These are phyloP conservation scores for Ophiostoma ips DNA, from an alignment of 2,329 filamentous ascomycete genomes.

Conservation along the genomic window DNA sequence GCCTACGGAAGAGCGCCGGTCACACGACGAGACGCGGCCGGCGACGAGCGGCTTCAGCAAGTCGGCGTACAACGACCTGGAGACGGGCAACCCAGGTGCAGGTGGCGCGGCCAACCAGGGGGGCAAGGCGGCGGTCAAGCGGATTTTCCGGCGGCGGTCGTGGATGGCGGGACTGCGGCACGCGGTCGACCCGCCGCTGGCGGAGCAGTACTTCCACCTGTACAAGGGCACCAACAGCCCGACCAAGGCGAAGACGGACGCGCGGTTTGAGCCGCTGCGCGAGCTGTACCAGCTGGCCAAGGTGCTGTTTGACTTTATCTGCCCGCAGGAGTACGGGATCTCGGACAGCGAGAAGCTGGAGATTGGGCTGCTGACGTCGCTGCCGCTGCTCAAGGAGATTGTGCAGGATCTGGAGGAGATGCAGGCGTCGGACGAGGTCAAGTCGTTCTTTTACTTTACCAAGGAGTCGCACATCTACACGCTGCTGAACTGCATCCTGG, in stretches of 20 bases:
- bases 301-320: constrained; percentile 94
- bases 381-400: constrained; percentile 90
- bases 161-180: constrained; percentile 41
- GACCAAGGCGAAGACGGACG: constrained; percentile 68
- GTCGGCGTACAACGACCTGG: not conserved
- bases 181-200: constrained; percentile 38
- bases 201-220: constrained; percentile 76
- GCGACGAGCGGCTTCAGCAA: constrained; percentile 4
- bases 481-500: constrained; percentile 90
- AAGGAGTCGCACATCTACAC: constrained; percentile 99
- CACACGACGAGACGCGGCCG: constrained; percentile 6
- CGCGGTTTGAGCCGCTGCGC: constrained; percentile 71
- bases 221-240: constrained; percentile 59
- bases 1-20: constrained; percentile 7
- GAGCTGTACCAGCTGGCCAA: constrained; percentile 91
- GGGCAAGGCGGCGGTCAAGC: constrained; percentile 26
- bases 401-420: constrained; percentile 95
- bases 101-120: not conserved
- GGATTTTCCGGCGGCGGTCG: constrained; percentile 46
- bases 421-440: constrained; percentile 85
- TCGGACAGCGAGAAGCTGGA: constrained; percentile 94
- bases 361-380: constrained; percentile 84
- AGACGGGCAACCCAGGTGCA: not conserved
- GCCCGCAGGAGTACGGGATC: constrained; percentile 95
- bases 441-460: constrained; percentile 97